Evolutionary conservation across 768 basidiomycete genomes (phyloP).

Genomic region (Collybia sp.): DNA sequence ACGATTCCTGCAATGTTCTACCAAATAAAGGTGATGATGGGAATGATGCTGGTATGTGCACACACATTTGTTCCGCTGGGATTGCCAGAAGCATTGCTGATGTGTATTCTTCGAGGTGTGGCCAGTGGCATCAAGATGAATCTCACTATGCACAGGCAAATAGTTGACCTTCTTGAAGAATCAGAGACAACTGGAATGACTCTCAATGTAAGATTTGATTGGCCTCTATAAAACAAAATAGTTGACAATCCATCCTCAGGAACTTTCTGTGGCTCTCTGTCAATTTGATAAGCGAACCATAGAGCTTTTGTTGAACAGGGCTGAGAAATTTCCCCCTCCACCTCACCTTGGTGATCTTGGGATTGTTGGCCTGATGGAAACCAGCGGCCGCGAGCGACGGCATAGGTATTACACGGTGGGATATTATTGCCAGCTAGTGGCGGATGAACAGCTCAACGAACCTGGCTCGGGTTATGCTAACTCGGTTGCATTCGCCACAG

Average conservation of each 20-base stretch:
- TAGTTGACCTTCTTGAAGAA: constrained; percentile 67
- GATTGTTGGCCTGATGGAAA: constrained; percentile 74
- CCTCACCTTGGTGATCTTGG: constrained; percentile 69
- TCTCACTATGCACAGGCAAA: constrained; percentile 73
- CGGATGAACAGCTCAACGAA: constrained; percentile 61
- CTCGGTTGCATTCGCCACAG: constrained; percentile 39
- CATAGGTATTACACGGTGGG: constrained; percentile 78
- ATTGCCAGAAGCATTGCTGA: neutral
- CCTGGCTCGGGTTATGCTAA: constrained; percentile 34
- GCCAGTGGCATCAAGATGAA: constrained; percentile 49
- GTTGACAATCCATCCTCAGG: constrained; percentile 33
- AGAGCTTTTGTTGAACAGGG: constrained; percentile 72
- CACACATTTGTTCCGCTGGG: neutral
- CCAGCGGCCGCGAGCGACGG: constrained; percentile 78
- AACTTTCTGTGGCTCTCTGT: constrained; percentile 55
- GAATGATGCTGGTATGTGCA: constrained; percentile 24
- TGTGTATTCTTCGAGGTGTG: constrained; percentile 16
- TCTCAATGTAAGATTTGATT: constrained; percentile 45
- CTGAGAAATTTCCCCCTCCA: constrained; percentile 61
- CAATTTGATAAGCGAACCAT: constrained; percentile 79
- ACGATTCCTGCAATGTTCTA: constrained; percentile 29
- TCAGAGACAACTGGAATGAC: constrained; percentile 69
- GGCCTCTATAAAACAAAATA: neutral
- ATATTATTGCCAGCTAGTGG: constrained; percentile 61
- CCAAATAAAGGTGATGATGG: constrained; percentile 36